Percentiles rank a stretch among this genome's conserved stretches.
These are phyloP conservation scores for Mycena pura DNA, from an alignment of 768 basidiomycete genomes.

Conservation along the genomic window DNA sequence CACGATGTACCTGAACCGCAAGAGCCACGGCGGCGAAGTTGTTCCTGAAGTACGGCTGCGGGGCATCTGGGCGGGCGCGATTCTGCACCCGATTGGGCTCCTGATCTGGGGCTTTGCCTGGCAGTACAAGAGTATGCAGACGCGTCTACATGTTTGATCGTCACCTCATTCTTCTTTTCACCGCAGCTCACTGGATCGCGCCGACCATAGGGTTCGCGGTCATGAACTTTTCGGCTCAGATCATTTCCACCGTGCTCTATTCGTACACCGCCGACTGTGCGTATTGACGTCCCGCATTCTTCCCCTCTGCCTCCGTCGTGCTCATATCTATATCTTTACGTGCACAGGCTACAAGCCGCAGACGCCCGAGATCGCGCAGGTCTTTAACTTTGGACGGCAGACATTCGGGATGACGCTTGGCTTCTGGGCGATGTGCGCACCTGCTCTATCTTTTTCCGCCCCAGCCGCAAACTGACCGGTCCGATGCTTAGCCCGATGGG, in stretches of 20 bases:
- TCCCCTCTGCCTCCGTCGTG: neutral
- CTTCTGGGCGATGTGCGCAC: slow-evolving; percentile 25
- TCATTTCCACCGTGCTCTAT: slow-evolving; percentile 23
- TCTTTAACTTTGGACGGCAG: slow-evolving; percentile 27
- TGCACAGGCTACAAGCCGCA: slow-evolving; percentile 24
- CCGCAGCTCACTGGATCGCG: slow-evolving; percentile 26
- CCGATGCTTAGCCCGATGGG: slow-evolving; percentile 17
- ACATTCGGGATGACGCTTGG: slow-evolving; percentile 29
- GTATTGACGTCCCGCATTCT: neutral
- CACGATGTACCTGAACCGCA: slow-evolving; percentile 23
- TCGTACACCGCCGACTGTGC: slow-evolving; percentile 20
- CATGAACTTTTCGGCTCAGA: slow-evolving; percentile 25
- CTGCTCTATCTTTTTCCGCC: neutral
- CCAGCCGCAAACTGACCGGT: neutral
- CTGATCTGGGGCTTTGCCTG: slow-evolving; percentile 28
- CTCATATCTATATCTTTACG: neutral
- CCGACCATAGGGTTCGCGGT: slow-evolving; percentile 21
- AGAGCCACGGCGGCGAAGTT: slow-evolving; percentile 5
- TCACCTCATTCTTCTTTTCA: neutral
- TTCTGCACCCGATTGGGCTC: slow-evolving; percentile 26
- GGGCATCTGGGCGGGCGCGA: slow-evolving; percentile 25
- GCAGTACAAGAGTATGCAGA: slow-evolving; percentile 22
- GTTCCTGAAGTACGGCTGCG: slow-evolving; percentile 24
- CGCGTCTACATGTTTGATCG: neutral
- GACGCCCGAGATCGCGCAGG: slow-evolving; percentile 23